Evolutionary conservation across 306 rosid species (phyloP), one percentile per base, ranked within the genome.

Genomic region (Oemleria cerasiformis): DNA sequence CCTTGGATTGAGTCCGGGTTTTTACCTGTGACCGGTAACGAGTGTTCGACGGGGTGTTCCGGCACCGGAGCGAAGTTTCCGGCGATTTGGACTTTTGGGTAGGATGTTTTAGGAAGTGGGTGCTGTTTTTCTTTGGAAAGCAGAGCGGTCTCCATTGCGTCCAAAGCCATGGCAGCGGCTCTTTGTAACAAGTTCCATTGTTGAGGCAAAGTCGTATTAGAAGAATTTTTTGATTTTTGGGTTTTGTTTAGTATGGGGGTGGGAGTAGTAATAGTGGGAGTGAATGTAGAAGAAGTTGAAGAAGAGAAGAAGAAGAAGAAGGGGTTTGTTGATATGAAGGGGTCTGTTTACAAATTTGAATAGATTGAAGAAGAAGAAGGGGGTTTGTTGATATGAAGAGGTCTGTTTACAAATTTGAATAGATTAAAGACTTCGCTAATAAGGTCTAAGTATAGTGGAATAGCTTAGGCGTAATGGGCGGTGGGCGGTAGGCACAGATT

Each of bases 41-140:
- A 68, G 51, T 86, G 84, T 1, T 61, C 66, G 3, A 80, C 86
- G 0, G 90, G 76, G 0, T 75, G 81, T 67, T 94, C 99, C 47
- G 85, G 88, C 9, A 94, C 99, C 0, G 99, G 97, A 16, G 97
- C 96, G 66, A 94, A 91, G 73, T 94, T 94, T 0, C 99, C 99
- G 20, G 96, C 88, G 19, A 94, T 94, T 76, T 94, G 99, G 68
- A 91, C 92, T 4, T 77, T 58, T 0, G 99, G 99, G 88, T 94
- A 97, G 0, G 96, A 88, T 11, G 99, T 94, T 72, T 85, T 94
- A 0, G 99, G 99, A 2, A 94, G 88, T 0, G 92, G 89, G 71
- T 77, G 82, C 49, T 86, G 75, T 3, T 76, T 70, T 60, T 91
- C 99, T 6, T 66, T 80, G 1, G 84, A 71, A 25, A 83, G 80